Percentiles rank a stretch among this genome's conserved stretches.
phyloP scores from a whole-genome alignment of 2,329 filamentous ascomycete species.

The Geoglossum cookeanum region DNA sequence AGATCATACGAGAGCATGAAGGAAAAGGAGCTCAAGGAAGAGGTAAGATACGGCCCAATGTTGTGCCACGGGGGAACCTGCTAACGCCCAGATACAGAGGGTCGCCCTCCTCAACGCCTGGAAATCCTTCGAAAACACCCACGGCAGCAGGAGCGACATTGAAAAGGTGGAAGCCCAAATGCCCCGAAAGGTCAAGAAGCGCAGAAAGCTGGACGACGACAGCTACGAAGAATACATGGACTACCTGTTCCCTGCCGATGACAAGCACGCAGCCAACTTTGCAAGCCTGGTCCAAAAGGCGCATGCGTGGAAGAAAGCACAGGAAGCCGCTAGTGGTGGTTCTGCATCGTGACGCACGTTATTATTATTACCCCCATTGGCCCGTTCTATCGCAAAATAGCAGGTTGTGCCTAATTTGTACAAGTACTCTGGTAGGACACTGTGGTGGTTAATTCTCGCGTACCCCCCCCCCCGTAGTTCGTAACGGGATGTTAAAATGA shows the following conservation, averaged over 20 bases:
- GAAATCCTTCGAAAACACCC: constrained; percentile 76
- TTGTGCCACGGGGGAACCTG: not conserved
- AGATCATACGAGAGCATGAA: constrained; percentile 75
- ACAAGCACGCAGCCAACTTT: constrained; percentile 66
- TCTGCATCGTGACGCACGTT: not conserved
- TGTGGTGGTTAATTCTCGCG: too few relatives aligned
- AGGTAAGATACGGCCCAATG: constrained; percentile 31
- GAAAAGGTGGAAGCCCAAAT: constrained; percentile 80
- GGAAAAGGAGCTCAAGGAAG: constrained; percentile 77
- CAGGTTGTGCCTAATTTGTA: too few relatives aligned
- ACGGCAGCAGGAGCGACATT: constrained; percentile 56
- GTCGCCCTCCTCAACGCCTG: constrained; percentile 80
- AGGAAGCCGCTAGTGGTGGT: constrained; percentile 13
- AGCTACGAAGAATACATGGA: constrained; percentile 93
- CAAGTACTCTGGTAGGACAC: too few relatives aligned
- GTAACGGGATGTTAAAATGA: too few relatives aligned
- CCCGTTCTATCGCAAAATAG: not conserved
- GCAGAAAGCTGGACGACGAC: constrained; percentile 79
- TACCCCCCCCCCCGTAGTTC: too few relatives aligned
- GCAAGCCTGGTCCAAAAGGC: constrained; percentile 72
- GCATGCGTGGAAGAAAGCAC: constrained; percentile 64
- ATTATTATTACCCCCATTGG: too few relatives aligned
- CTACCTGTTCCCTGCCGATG: constrained; percentile 91
- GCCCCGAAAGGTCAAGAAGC: constrained; percentile 83
- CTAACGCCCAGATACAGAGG: constrained; percentile 27